These are phyloP conservation scores for Arthrobotrys entomopaga DNA, from an alignment of 2,329 filamentous ascomycete genomes.

Conservation along the genomic window DNA sequence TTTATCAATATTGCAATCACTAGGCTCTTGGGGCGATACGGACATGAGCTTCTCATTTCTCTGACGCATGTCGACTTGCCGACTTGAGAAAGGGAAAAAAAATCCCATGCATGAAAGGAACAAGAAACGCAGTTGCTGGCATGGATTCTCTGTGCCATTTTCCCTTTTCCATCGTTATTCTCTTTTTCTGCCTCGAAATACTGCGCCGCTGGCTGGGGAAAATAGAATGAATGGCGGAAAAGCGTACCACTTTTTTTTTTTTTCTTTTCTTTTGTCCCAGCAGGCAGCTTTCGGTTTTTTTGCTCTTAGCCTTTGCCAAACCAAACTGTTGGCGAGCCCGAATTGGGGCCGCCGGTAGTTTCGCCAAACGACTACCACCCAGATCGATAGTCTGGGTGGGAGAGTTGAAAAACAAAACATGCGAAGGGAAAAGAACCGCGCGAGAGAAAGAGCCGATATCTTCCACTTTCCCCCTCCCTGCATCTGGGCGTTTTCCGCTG, in stretches of 20 bases:
- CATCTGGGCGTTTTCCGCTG: conserved; percentile 48
- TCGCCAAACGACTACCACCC: conserved; percentile 42
- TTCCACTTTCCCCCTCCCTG: conserved; percentile 37
- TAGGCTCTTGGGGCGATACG: neutral
- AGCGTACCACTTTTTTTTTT: neutral
- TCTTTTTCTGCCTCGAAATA: conserved; percentile 5
- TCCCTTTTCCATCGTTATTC: conserved; percentile 12
- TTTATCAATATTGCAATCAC: conserved; percentile 15
- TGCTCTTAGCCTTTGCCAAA: conserved; percentile 14
- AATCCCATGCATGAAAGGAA: conserved; percentile 42
- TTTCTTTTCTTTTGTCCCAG: conserved; percentile 1
- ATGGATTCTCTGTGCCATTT: conserved; percentile 38
- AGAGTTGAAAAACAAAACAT: conserved; percentile 47
- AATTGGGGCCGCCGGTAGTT: conserved; percentile 51
- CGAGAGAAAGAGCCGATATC: conserved; percentile 56
- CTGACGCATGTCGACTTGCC: conserved; percentile 40
- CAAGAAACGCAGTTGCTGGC: conserved; percentile 32
- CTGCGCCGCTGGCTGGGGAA: conserved; percentile 14
- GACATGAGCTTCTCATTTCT: conserved; percentile 29
- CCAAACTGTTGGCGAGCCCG: conserved; percentile 16
- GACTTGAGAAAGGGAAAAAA: conserved; percentile 28
- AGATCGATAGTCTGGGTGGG: conserved; percentile 17
- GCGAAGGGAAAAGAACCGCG: conserved; percentile 53
- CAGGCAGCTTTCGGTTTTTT: conserved; percentile 29
- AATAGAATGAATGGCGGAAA: conserved; percentile 42